A percentile compares a stretch with the other conserved stretches of the same genome.
phyloP scores from a whole-genome alignment of 129 eudicot genomes.

The Flaveria brownii region DNA sequence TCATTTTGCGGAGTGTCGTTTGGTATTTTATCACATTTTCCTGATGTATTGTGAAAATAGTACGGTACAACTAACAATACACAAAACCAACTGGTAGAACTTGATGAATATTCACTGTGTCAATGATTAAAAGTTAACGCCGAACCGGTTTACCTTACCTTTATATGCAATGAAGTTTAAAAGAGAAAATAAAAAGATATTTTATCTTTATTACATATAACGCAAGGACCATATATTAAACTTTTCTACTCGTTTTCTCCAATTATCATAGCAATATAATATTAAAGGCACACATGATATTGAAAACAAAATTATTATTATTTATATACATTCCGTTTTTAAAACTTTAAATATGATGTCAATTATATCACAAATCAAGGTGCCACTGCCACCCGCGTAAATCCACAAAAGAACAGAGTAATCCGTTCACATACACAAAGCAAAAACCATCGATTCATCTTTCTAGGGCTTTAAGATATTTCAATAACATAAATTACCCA shows the following conservation, averaged over 20 bases:
- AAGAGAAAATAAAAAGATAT: not conserved
- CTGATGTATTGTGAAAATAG: too few species aligned
- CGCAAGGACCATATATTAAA: not conserved
- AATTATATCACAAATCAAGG: constrained; percentile 6
- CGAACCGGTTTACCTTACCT: too few species aligned
- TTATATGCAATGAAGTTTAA: not conserved
- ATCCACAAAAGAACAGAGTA: constrained; percentile 20
- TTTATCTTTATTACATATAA: not conserved
- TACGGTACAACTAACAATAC: too few species aligned
- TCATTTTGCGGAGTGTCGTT: too few species aligned
- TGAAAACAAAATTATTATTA: not conserved
- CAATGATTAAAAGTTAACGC: too few species aligned
- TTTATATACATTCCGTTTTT: not conserved
- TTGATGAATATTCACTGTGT: too few species aligned
- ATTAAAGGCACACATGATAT: not conserved
- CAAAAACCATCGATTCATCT: constrained; percentile 26
- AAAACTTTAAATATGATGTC: constrained; percentile 7
- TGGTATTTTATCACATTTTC: too few species aligned
- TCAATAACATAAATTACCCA: constrained; percentile 8
- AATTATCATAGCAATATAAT: not conserved
- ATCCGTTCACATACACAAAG: constrained; percentile 19
- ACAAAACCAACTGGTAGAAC: too few species aligned
- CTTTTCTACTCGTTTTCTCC: not conserved
- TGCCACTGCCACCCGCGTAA: constrained; percentile 21
- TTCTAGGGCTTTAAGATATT: constrained; percentile 21